Evolutionary conservation across 371 early-diverging fungal species (phyloP), one percentile per base, ranked within the genome.

Genomic region (Paramicrosporidium saccamoebae): DNA sequence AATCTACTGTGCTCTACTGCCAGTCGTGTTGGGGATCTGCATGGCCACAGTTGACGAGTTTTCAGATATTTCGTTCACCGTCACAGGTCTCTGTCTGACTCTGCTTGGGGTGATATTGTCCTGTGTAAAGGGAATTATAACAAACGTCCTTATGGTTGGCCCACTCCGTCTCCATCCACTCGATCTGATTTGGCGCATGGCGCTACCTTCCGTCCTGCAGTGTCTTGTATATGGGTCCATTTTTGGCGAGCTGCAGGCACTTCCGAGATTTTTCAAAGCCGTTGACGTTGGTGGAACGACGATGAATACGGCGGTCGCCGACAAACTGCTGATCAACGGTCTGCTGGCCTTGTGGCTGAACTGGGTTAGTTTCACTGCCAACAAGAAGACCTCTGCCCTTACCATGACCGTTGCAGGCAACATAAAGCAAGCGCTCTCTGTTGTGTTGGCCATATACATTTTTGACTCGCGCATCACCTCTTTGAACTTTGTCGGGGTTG

Each of bases 391-490:
- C 10, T 49, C 58, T 17, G 66, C 73, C 4, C 38, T 75, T 22
- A 66, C 64, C 14, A 71, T 73, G 64, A 63, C 68, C 0, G 77
- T n/a, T n/a, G n/a, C n/a, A n/a, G 60, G 61, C 25, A 71, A 75
- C 36, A 67, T 72, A 18, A 75, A 75, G 42, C 73, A 75, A 28
- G 71, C 63, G 2, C 42, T 73, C 21, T 63, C 63, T 16, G 64
- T 75, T 22, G 44, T 61, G 10, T 33, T 75, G 19, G 57, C 66
- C 4, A 60, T 75, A 3, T 42, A 55, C 16, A 55, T 75, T 16
- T 73, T 75, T 42, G 39, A 56, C 20, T 44, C 57, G 9, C 37
- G 37, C 16, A 60, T 75, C 22, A 60, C 52, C 4, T 27, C 41
- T 14, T 47, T 48, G 16, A 72, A 71, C 25, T 59, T 54, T 3